Percentiles rank a stretch among this genome's conserved stretches.
Conservation (phyloP, 257 asterid species). For the Solanum bulbocastanum region DNA sequence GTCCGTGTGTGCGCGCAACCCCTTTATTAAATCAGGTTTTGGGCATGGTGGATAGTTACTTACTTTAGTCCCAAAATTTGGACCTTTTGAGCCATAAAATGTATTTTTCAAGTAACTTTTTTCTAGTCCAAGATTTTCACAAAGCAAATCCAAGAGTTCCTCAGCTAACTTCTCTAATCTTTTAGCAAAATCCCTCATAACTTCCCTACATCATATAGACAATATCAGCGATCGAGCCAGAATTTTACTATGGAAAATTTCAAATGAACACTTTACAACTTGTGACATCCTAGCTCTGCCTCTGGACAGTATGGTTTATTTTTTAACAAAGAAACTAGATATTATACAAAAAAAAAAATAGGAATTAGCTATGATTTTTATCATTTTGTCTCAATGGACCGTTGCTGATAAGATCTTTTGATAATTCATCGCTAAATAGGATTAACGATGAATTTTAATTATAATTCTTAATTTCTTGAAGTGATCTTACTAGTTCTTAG, state of each 20-base stretch:
- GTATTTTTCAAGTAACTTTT: slow-evolving; percentile 37
- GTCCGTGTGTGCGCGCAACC: slow-evolving; percentile 65
- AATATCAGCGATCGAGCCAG: accelerated
- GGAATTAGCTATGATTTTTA: background rate
- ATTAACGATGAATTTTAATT: background rate
- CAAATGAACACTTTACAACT: background rate
- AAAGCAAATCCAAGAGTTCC: slow-evolving; percentile 44
- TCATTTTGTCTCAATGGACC: background rate
- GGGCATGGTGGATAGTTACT: slow-evolving; percentile 72
- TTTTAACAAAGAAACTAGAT: background rate
- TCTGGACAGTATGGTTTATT: too few species aligned
- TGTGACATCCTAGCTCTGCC: background rate
- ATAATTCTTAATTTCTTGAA: background rate
- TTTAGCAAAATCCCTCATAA: slow-evolving; percentile 46
- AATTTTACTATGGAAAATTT: background rate
- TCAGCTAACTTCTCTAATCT: slow-evolving; percentile 41
- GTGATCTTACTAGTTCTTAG: background rate
- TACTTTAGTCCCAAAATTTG: slow-evolving; percentile 66
- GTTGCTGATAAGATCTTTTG: background rate
- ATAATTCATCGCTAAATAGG: background rate
- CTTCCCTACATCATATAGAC: slow-evolving; percentile 21
- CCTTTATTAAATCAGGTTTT: slow-evolving; percentile 40
- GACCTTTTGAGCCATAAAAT: slow-evolving; percentile 28
- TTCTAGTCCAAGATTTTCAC: slow-evolving; percentile 46
- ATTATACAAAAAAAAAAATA: background rate